Evolutionary conservation across 257 asterid species (phyloP).

Genomic region (Solanum piurae): DNA sequence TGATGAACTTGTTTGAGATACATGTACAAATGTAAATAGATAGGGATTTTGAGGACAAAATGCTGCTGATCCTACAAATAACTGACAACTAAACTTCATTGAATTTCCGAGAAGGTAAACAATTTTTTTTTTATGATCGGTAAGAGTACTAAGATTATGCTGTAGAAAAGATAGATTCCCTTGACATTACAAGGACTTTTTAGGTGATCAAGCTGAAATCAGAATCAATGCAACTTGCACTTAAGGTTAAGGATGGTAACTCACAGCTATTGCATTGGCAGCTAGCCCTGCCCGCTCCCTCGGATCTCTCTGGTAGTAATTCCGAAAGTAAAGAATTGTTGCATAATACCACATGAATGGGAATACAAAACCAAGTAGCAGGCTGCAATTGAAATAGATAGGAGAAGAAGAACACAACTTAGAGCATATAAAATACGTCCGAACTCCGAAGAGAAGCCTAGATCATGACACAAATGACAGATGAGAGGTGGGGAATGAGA

Average conservation of each 20-base stretch:
- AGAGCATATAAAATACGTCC: slow-evolving; percentile 10
- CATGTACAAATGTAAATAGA: not conserved
- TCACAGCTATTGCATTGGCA: slow-evolving; percentile 90
- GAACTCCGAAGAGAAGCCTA: slow-evolving; percentile 56
- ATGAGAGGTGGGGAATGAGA: slow-evolving; percentile 1
- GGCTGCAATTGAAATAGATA: not conserved
- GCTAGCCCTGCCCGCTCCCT: slow-evolving; percentile 99
- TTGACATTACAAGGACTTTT: not conserved
- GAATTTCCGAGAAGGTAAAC: not conserved
- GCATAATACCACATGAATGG: slow-evolving; percentile 95
- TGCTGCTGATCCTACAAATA: not conserved
- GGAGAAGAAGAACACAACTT: not conserved
- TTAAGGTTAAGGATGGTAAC: slow-evolving; percentile 8
- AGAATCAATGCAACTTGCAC: not conserved
- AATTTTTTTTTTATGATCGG: not conserved
- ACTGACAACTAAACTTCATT: not conserved
- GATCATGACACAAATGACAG: not conserved
- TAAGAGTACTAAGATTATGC: not conserved
- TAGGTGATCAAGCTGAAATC: not conserved
- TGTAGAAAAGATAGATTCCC: not conserved
- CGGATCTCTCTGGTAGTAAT: slow-evolving; percentile 82
- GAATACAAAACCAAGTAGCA: slow-evolving; percentile 34
- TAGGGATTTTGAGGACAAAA: not conserved
- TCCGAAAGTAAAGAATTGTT: slow-evolving; percentile 75
- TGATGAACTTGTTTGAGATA: not conserved